Conservation (phyloP, 208 protist genomes). For the Leishmania arabica region DNA sequence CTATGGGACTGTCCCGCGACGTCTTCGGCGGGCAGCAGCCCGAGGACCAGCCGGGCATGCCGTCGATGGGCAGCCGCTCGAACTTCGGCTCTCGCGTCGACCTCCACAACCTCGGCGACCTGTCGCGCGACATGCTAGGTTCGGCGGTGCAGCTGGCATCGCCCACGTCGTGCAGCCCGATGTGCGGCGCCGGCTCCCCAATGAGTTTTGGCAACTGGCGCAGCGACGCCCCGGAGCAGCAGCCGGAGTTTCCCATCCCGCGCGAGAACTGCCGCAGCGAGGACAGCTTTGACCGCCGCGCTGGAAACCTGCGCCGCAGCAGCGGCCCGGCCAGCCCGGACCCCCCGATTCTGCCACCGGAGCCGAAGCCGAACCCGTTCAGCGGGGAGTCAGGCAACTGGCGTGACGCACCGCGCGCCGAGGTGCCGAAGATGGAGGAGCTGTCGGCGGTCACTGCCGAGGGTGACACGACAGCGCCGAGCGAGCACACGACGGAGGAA, state of each 20-base stretch:
- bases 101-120: slow-evolving; percentile 50
- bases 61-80: slow-evolving; percentile 39
- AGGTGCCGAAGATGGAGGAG: slow-evolving; percentile 37
- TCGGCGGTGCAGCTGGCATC: slow-evolving; percentile 49
- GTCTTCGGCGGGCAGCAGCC: slow-evolving; percentile 69
- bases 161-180: slow-evolving; percentile 25
- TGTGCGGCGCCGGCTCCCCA: slow-evolving; percentile 30
- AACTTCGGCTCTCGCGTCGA: slow-evolving; percentile 65
- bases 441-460: slow-evolving; percentile 1
- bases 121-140: slow-evolving; percentile 79
- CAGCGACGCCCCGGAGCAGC: slow-evolving; percentile 42
- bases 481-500: slow-evolving; percentile 7
- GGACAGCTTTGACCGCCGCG: slow-evolving; percentile 29
- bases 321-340: slow-evolving; percentile 13
- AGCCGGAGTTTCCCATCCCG: slow-evolving; percentile 49
- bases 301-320: slow-evolving; percentile 26
- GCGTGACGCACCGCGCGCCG: slow-evolving; percentile 61
- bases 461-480: slow-evolving; percentile 12
- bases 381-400: slow-evolving; percentile 52
- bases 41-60: slow-evolving; percentile 22
- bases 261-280: slow-evolving; percentile 29
- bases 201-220: slow-evolving; percentile 67
- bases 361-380: slow-evolving; percentile 31
- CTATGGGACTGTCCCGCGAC: slow-evolving; percentile 62
- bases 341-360: slow-evolving; percentile 10